Evolutionary conservation across 768 basidiomycete species (phyloP), one percentile per base, ranked within the genome.

Genomic region (Zangia roseola): DNA sequence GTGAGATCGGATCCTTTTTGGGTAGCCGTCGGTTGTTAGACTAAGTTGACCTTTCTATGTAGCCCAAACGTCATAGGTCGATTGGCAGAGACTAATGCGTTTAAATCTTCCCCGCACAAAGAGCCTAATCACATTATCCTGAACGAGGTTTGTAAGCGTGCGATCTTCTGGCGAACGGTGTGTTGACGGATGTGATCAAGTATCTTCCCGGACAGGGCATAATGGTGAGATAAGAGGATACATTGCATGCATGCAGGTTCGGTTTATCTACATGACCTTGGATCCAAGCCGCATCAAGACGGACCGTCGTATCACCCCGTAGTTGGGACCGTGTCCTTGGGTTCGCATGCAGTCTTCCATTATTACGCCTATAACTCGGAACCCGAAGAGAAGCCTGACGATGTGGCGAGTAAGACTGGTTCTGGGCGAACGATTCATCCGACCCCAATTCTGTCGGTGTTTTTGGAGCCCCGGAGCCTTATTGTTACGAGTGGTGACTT

Each of bases 141-240:
- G 58, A 94, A 94, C 64, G 90, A 95, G 75, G 86, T 84, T 54
- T 5, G 12, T 28, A 28, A 28, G 28, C 28, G 71, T 57, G 6
- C 26, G 39, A 37, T 30, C 39, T 23, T 28, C 35, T 34, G 53
- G 31, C 36, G 20, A 37, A 43, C 45, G 39, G 42, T 24, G 36
- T 50, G 45, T 43, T 55, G 14, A n/a, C 52, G 61, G 53, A 62
- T 50, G 39, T 44, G 19, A 45, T 28, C 5, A 58, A 89, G 83
- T 97, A 97, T 68, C 76, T 82, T 16, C 80, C 91, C 8, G 91
- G 89, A 2, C 92, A 97, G 71, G 94, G 95, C 10, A 97, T 98
- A 51, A 88, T 94, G 80, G 93, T 93, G 65, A 47, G 73, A 68
- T 43, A 48, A 17, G 16, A 34, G 52, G 52, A 44, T 45, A 52